Evolutionary conservation across 805 yeast species (phyloP), one percentile per base, ranked within the genome.

Genomic region (Nakazawaea peltata): DNA sequence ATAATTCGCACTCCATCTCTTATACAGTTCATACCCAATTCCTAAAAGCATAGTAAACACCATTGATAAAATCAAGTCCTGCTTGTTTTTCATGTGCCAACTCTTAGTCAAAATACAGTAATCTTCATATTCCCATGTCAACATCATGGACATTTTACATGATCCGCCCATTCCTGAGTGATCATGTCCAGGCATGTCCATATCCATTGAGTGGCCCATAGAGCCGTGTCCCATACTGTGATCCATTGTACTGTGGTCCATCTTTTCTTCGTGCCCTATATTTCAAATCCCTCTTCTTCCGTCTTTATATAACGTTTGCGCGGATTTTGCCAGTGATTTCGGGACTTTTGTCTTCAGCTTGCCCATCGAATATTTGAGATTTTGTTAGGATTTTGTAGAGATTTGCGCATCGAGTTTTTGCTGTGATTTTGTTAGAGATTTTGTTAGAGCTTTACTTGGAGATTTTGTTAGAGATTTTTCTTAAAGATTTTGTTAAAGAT

Each of bases 101-200:
- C 57, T 45, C 9, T 57, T 45, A 26, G 63, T 53, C 21, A 67
- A 49, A 9, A 67, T 59, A 43, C 73, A 67, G 2, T 66, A 50
- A 43, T 67, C 58, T 36, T 59, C 43, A 53, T 67, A 67, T 34
- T 65, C 65, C 45, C 63, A 55, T 7, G 65, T 67, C 40, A 67
- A 50, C 7, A 59, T 39, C 73, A 67, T 67, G 41, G 37, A 33
- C 41, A 37, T 37, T 19, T 37, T 37, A 33, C 41, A 37, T 4
- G 34, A 29, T 13, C 26, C 29, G 4, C 34, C 36, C 37, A 32
- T 33, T 12, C 32, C 37, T 2, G 31, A 16, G 13, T 28, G 32
- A 17, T 30, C 41, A 33, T 37, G 41, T 11, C 33, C 39, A 12
- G 40, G 40, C 40, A 36, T 36, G 17, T 37, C 40, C 40, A 37